phyloP scores from a whole-genome alignment of 768 basidiomycete species.

The Podaxis carcinomalis region DNA sequence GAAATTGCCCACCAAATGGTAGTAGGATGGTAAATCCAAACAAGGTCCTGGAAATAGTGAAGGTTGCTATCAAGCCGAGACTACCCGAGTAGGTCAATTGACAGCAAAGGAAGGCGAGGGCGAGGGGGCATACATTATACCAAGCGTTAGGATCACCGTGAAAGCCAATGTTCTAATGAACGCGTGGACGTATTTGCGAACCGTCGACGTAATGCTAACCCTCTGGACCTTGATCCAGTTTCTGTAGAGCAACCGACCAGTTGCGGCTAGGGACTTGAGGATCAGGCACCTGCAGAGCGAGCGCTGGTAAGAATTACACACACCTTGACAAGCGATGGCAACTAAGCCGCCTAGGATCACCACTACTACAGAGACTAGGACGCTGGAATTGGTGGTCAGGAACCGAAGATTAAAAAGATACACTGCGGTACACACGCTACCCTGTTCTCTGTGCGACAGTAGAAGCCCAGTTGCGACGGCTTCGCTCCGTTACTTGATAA shows the following conservation, averaged over 20 bases:
- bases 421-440: background rate
- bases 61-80: background rate
- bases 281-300: background rate
- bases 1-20: background rate
- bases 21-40: background rate
- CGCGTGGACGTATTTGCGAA: constrained; percentile 5
- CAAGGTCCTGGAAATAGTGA: background rate
- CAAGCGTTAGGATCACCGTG: background rate
- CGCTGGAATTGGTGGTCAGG: background rate
- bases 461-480: background rate
- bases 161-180: constrained; percentile 3
- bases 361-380: background rate
- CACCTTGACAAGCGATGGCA: background rate
- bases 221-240: constrained; percentile 7
- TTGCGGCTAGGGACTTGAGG: background rate
- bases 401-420: background rate
- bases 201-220: constrained; percentile 4
- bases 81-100: background rate
- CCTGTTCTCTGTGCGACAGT: background rate
- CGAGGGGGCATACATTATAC: background rate
- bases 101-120: background rate
- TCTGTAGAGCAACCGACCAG: constrained; percentile 4
- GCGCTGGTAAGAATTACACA: background rate
- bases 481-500: background rate
- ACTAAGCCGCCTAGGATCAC: background rate